phyloP scores from a whole-genome alignment of 352 stramenopile species.

The Pythium periplocum region DNA sequence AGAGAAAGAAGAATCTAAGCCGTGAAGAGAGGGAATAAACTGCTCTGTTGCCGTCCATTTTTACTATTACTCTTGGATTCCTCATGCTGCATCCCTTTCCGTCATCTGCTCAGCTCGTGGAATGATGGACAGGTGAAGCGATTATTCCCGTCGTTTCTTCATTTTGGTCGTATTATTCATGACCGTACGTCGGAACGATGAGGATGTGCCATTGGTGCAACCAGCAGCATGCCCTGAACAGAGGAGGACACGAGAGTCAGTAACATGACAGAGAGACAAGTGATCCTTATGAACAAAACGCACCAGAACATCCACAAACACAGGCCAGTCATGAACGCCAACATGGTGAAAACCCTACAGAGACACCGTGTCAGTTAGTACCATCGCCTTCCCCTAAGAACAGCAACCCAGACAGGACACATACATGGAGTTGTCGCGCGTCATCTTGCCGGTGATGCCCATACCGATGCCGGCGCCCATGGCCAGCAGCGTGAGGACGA shows the following conservation, averaged over 20 bases:
- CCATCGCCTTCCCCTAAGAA: too few species aligned
- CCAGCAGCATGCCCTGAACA: slow-evolving; percentile 80
- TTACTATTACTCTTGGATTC: too few species aligned
- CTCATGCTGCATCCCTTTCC: too few species aligned
- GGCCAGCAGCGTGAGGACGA: slow-evolving; percentile 80
- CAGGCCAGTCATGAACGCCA: slow-evolving; percentile 76
- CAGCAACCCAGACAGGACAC: slow-evolving; percentile 7
- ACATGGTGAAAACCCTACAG: slow-evolving; percentile 75
- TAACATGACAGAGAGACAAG: neutral
- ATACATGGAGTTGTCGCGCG: slow-evolving; percentile 82
- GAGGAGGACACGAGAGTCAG: neutral
- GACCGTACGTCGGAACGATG: slow-evolving; percentile 71
- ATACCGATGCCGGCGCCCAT: slow-evolving; percentile 72
- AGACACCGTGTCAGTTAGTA: slow-evolving; percentile 1
- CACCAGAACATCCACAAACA: slow-evolving; percentile 89
- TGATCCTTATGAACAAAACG: slow-evolving; percentile 10
- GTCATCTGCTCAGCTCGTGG: too few species aligned
- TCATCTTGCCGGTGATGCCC: slow-evolving; percentile 79
- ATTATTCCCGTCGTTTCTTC: too few species aligned
- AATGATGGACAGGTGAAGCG: too few species aligned
- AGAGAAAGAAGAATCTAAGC: too few species aligned
- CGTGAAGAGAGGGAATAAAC: too few species aligned
- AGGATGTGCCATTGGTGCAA: slow-evolving; percentile 88
- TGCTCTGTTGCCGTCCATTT: too few species aligned
- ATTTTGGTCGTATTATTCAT: slow-evolving; percentile 36